Evolutionary conservation across 2,329 filamentous ascomycete species (phyloP).

Genomic region (Ascochyta koolunga): DNA sequence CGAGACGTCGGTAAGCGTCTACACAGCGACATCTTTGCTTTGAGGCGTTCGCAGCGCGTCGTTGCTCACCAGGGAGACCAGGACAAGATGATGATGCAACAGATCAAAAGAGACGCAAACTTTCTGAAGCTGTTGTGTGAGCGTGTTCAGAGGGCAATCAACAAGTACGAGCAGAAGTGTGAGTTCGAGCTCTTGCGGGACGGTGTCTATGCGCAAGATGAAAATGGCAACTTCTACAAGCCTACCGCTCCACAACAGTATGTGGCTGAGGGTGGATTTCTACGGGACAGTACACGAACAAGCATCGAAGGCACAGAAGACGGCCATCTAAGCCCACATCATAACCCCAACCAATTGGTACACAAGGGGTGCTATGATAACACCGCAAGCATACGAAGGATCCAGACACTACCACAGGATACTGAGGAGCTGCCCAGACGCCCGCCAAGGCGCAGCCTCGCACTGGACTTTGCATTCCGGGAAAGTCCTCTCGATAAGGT

Average conservation of each 20-base stretch:
- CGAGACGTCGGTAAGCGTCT: slow-evolving; percentile 18
- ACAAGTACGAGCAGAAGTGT: slow-evolving; percentile 12
- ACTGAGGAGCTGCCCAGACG: neutral
- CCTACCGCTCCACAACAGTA: neutral
- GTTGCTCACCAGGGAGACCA: slow-evolving; percentile 3
- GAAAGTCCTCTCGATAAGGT: neutral
- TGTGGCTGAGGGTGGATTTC: neutral
- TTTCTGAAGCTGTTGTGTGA: slow-evolving; percentile 7
- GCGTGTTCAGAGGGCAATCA: slow-evolving; percentile 9
- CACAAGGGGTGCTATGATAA: neutral
- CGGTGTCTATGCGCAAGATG: slow-evolving; percentile 6
- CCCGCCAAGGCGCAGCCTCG: neutral
- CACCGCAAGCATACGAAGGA: neutral
- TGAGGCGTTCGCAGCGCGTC: slow-evolving; percentile 10
- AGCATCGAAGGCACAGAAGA: neutral
- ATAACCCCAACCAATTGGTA: neutral
- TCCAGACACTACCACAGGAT: neutral
- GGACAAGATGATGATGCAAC: slow-evolving; percentile 4
- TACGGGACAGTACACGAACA: neutral
- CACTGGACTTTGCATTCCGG: neutral
- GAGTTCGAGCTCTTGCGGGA: slow-evolving; percentile 6
- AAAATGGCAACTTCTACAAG: slow-evolving; percentile 13
- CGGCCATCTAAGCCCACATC: neutral
- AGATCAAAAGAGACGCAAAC: slow-evolving; percentile 7
- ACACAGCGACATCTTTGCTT: slow-evolving; percentile 9